A percentile compares a stretch with the other conserved stretches of the same genome.
phyloP scores from a whole-genome alignment of 805 yeast genomes.

The Pichia sporocuriosa region DNA sequence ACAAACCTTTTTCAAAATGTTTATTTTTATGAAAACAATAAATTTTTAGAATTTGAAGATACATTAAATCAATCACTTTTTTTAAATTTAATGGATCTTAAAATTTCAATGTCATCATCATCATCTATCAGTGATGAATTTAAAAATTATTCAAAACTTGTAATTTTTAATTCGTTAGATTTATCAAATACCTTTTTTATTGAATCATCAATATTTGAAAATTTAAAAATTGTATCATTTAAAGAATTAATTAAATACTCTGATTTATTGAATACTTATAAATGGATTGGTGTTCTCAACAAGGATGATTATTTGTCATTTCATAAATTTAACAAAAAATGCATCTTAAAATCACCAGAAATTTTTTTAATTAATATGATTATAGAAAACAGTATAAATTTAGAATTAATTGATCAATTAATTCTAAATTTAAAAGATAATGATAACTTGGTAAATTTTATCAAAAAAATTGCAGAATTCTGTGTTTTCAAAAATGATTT shows the following conservation, averaged over 20 bases:
- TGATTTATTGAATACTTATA: not conserved
- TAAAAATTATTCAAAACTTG: not conserved
- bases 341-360: not conserved
- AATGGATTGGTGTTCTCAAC: conserved; percentile 1
- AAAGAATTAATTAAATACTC: not conserved
- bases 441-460: not conserved
- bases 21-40: conserved; percentile 10
- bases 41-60: conserved; percentile 11
- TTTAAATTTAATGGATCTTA: conserved; percentile 4
- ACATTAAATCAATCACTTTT: not conserved
- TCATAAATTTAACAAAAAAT: not conserved
- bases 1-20: not conserved
- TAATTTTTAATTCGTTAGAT: not conserved
- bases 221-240: not conserved
- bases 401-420: not conserved
- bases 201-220: not conserved
- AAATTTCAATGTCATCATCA: not conserved
- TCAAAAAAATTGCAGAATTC: not conserved
- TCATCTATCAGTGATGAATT: too few species aligned
- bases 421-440: not conserved
- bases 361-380: conserved; percentile 1
- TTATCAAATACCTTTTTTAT: not conserved
- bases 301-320: not conserved
- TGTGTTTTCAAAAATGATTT: not conserved
- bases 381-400: not conserved